phyloP scores from a whole-genome alignment of 345 rosid genomes.

The Bruguiera parviflora region DNA sequence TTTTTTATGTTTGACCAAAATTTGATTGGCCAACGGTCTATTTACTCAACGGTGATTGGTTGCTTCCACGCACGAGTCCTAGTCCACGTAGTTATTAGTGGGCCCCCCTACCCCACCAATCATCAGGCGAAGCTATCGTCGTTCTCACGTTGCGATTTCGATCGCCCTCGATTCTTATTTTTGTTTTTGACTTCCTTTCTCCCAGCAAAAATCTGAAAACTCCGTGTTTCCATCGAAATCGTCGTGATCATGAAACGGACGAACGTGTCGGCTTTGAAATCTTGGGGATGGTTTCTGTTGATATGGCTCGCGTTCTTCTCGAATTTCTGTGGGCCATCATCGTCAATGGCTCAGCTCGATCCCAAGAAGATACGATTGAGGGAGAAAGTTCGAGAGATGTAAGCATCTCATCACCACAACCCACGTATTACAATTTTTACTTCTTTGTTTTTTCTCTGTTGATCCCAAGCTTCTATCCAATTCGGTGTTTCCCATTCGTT shows the following conservation, averaged over 20 bases:
- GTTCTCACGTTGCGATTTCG: too few relatives aligned
- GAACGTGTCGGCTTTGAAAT: slow-evolving; percentile 19
- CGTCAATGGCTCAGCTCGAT: slow-evolving; percentile 35
- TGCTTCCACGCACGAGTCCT: slow-evolving; percentile 15
- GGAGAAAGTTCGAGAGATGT: slow-evolving; percentile 85
- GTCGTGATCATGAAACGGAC: not conserved
- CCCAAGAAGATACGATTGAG: slow-evolving; percentile 62
- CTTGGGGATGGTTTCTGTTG: slow-evolving; percentile 33
- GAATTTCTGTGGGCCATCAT: slow-evolving; percentile 16
- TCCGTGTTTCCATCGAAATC: not conserved
- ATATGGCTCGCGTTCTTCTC: slow-evolving; percentile 42
- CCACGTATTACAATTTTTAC: not conserved
- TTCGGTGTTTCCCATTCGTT: not conserved
- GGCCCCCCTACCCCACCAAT: too few relatives aligned
- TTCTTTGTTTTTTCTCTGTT: not conserved
- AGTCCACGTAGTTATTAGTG: not conserved
- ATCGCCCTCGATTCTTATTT: too few relatives aligned
- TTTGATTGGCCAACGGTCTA: slow-evolving; percentile 11
- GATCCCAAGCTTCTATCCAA: too few relatives aligned
- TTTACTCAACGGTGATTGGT: slow-evolving; percentile 11
- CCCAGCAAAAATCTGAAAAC: too few relatives aligned
- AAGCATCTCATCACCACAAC: slow-evolving; percentile 17
- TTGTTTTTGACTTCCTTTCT: too few relatives aligned
- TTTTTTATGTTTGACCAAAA: not conserved
- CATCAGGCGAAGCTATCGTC: too few relatives aligned